Base-by-base conservation (phyloP, 495 filamentous ascomycete species). In the Aspergillus taichungensis region DNA sequence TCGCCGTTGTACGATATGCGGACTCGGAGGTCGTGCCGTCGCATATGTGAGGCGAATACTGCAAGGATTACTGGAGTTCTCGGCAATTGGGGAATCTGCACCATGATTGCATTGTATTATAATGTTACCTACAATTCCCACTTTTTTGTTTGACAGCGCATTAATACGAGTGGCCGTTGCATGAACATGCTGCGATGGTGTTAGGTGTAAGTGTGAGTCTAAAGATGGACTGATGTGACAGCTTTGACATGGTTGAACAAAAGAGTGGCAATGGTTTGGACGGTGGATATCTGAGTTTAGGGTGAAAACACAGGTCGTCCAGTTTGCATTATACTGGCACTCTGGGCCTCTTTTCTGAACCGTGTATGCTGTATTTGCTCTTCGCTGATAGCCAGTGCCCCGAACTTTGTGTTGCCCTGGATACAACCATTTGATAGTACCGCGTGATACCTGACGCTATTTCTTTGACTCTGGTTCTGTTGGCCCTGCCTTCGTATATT, bases 11-110 rank as follows among this genome's bases (percentile, higher is more conserved):
- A 24, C 18, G 18, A 4, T 2, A 24, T 24, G 18, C 18, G 18
- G 18, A 24, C 18, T 24, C 18, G 18, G 34, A 39, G 24, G 45
- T 40, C 44, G 37, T 46, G 42, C 50, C n/a, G 37, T 40, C 34
- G n/a, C n/a, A 42, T 35, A 47, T 11, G 8, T 18, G 41, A 52
- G 47, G 59, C 50, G 43, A 47, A 56, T 49, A 61, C 50, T 52
- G 47, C 49, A 51, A 49, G 55, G 55, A 57, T 53, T 52, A 50
- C 51, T 48, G 66, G 66, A 68, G 64, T 70, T 68, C 49, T 59
- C 50, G 63, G 66, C 54, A 60, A 54, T 54, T 53, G 56, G 54
- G 57, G 53, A 53, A 60, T 56, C 53, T 46, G 45, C 45, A 41
- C 37, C 47, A 33, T 45, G 33, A 51, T 37, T 50, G 41, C 31